These are phyloP conservation scores for Scutellaria galericulata DNA, from an alignment of 257 asterid species.

Conservation along the genomic window DNA sequence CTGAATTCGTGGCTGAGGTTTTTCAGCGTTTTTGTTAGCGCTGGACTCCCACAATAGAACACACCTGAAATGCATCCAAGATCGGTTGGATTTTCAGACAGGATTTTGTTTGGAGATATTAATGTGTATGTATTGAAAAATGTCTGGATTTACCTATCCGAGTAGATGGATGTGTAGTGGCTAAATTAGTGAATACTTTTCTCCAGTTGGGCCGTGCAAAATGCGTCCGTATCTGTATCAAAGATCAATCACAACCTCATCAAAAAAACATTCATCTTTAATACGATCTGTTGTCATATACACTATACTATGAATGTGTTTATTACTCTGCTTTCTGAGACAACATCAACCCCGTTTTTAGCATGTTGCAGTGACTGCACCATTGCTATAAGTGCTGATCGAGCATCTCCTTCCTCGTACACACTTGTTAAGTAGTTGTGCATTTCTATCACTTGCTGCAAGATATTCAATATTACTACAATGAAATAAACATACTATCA, in stretches of 20 bases:
- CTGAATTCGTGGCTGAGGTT: constrained; percentile 73
- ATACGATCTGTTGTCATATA: background rate
- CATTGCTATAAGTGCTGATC: constrained; percentile 92
- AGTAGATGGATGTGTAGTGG: constrained; percentile 59
- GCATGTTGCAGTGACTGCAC: constrained; percentile 97
- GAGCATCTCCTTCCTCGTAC: constrained; percentile 95
- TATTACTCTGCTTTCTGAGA: constrained; percentile 78
- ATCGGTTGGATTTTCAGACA: too few species aligned
- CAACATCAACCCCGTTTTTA: constrained; percentile 85
- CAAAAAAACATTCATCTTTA: background rate
- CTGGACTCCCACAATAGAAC: constrained; percentile 86
- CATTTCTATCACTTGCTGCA: constrained; percentile 86
- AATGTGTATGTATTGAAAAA: too few species aligned
- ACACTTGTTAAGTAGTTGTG: constrained; percentile 90
- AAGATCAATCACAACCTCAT: background rate
- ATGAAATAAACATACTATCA: too few species aligned
- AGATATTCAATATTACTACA: background rate
- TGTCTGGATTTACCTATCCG: constrained; percentile 60
- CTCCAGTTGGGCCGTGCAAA: constrained; percentile 98
- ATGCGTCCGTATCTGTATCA: constrained; percentile 78
- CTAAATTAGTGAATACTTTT: constrained; percentile 66
- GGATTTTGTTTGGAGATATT: too few species aligned
- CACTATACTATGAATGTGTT: background rate
- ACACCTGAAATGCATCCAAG: constrained; percentile 61
- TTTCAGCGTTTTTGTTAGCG: constrained; percentile 57